Conservation (phyloP, 176 grass and related monocot genomes). For the Aegilops tauschii region DNA sequence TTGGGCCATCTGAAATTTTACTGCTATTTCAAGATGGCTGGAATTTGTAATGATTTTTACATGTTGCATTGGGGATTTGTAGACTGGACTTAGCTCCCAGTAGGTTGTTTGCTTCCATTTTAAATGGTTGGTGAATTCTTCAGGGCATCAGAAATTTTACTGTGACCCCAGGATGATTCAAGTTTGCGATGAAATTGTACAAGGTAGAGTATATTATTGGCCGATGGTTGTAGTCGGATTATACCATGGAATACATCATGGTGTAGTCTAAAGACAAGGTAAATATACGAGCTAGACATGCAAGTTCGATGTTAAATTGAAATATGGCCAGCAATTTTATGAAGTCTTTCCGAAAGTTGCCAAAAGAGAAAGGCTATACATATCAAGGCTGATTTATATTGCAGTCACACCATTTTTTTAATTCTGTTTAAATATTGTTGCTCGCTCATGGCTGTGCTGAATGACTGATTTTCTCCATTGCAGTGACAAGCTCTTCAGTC, state of each 20-base stretch:
- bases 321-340: background rate
- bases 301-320: background rate
- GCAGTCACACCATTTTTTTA: background rate
- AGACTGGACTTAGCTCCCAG: background rate
- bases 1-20: background rate
- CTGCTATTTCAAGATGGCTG: background rate
- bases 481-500: conserved; percentile 97
- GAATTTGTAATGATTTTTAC: too few relatives aligned
- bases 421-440: background rate
- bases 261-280: background rate
- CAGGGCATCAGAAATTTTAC: background rate
- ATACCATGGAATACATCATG: background rate
- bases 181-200: background rate
- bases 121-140: background rate
- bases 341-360: background rate
- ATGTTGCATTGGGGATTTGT: background rate
- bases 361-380: background rate
- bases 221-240: background rate
- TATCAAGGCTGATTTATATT: background rate
- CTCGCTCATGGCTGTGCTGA: conserved; percentile 2
- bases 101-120: background rate
- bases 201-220: background rate
- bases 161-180: background rate
- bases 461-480: conserved; percentile 16
- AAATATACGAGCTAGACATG: background rate